Evolutionary conservation across 2,329 filamentous ascomycete genomes (phyloP), one percentile per base, ranked within the genome.

Genomic region (Colletotrichum tofieldiae): DNA sequence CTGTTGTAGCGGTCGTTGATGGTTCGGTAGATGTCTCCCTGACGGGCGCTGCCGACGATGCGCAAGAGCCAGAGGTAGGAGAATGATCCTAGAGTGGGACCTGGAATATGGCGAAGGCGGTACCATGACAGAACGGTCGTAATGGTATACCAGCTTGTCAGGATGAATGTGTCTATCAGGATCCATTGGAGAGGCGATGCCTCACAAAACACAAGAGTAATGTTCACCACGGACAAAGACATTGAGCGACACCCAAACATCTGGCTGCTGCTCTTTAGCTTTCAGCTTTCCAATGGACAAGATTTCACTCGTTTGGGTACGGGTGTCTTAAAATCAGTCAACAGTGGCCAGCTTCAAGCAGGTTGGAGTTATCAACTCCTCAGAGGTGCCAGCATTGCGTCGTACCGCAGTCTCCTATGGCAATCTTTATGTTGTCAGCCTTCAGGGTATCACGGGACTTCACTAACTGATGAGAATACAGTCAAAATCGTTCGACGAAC

Each of bases 41-140:
- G 61, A 23, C 45, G 32, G 12, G 23, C 67, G 77, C 78, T 59
- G 75, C 76, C 29, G 73, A 77, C 41, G 73, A 77, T 26, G 77
- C 77, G 67, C 75, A 75, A 67, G 77, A 80, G 74, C 76, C 47
- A 67, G 29, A 71, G 26, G 32, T 67, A 71, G n/a, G 67, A 71
- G 39, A 71, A 55, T 16, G 45, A 55, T 16, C 41, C 63, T 0
- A 71, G 14, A 5, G 37, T 26, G 5, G 63, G 67, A 5, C 59
- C 63, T 3, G 67, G 63, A 77, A 64, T 74, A 75, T 29, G 68
- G 68, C 41, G 77, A 76, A 71, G 78, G 76, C 32, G 77, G 77
- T 66, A 78, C 77, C 18, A 79, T 77, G 75, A 23, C 20, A 47
- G 9, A 26, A 67, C 3, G 6, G 67, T 16, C 8, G 67, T 55